Conservation (phyloP, 208 protist genomes). For the Sergeia podlipaevii region DNA sequence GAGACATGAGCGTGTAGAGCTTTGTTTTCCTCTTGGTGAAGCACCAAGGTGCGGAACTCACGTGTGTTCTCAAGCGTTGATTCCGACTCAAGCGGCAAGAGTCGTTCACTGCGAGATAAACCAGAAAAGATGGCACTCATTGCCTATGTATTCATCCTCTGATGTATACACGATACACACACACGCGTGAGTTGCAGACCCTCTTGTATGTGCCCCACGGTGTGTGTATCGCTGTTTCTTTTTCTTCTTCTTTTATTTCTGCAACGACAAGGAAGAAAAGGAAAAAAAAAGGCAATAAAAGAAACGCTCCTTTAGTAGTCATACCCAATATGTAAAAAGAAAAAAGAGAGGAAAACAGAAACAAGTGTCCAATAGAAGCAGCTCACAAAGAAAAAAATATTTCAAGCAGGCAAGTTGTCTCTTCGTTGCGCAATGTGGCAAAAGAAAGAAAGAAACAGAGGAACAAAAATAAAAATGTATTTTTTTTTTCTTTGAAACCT, state of each 20-base stretch:
- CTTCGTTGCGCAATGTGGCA: too few relatives aligned
- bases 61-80: constrained; percentile 24
- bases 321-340: constrained; percentile 4
- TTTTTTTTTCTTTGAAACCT: constrained; percentile 3
- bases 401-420: too few relatives aligned
- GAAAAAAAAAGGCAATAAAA: neutral
- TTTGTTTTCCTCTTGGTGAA: constrained; percentile 16
- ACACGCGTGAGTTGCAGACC: too few relatives aligned
- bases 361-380: neutral
- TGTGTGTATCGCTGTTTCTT: neutral
- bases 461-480: neutral
- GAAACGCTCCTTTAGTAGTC: neutral
- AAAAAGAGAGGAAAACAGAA: constrained; percentile 3
- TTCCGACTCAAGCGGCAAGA: constrained; percentile 47
- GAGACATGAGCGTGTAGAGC: constrained; percentile 39
- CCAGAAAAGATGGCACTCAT: constrained; percentile 43
- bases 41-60: constrained; percentile 26
- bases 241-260: constrained; percentile 1
- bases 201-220: neutral
- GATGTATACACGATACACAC: too few relatives aligned
- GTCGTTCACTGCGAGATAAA: constrained; percentile 38
- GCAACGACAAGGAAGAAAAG: neutral
- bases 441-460: constrained; percentile 1
- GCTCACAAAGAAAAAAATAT: too few relatives aligned
- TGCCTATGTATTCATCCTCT: neutral